These are phyloP conservation scores for Talaromyces sp. DNA, from an alignment of 2,329 filamentous ascomycete genomes.

Conservation along the genomic window DNA sequence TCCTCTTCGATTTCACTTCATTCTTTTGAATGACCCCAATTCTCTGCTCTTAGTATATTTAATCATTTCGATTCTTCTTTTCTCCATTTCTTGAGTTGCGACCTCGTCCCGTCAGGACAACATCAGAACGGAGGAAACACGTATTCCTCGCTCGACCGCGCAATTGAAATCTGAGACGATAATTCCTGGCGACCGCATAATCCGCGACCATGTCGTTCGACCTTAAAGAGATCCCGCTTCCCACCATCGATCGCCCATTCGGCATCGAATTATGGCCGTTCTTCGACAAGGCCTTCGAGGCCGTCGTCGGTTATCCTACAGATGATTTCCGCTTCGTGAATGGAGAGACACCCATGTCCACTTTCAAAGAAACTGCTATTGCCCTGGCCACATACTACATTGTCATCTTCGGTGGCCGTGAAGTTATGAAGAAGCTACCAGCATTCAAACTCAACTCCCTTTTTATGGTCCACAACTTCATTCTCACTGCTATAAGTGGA, in stretches of 20 bases:
- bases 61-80: not conserved
- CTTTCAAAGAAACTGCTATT: conserved; percentile 72
- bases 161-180: not conserved
- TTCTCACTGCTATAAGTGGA: conserved; percentile 79
- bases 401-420: conserved; percentile 86
- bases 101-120: conserved; percentile 1
- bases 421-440: conserved; percentile 81
- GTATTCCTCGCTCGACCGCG: not conserved
- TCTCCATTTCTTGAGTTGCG: not conserved
- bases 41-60: not conserved
- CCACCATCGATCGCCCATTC: conserved; percentile 86
- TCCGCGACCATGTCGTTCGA: conserved; percentile 42
- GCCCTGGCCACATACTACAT: conserved; percentile 86
- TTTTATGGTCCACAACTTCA: conserved; percentile 96
- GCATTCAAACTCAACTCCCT: conserved; percentile 80
- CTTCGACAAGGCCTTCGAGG: conserved; percentile 81
- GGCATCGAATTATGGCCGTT: conserved; percentile 89
- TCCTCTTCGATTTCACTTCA: not conserved
- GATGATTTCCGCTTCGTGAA: conserved; percentile 80
- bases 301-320: conserved; percentile 71
- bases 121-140: not conserved
- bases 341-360: conserved; percentile 83
- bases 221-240: conserved; percentile 54
- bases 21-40: not conserved
- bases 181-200: not conserved